Evolutionary conservation across 2,329 filamentous ascomycete species (phyloP).

Genomic region (Aureobasidium namibiae): DNA sequence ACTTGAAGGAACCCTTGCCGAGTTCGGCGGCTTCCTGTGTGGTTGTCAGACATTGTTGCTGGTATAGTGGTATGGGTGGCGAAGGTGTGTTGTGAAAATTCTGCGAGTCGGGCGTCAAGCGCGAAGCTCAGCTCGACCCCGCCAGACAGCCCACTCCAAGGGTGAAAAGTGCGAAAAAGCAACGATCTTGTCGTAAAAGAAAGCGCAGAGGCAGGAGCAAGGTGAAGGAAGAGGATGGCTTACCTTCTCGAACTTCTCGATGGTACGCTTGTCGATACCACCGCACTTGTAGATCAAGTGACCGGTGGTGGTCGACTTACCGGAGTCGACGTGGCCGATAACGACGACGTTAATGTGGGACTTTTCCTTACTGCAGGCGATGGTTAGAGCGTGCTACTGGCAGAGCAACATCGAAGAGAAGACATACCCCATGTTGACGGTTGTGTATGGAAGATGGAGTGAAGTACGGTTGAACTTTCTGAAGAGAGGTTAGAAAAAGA

Average conservation of each 20-base stretch:
- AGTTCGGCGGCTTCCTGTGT: conserved; percentile 90
- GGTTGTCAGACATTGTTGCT: conserved; percentile 2
- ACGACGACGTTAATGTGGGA: conserved; percentile 92
- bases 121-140: conserved; percentile 15
- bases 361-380: conserved; percentile 74
- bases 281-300: conserved; percentile 99
- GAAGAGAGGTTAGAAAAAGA: conserved; percentile 12
- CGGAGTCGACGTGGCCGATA: conserved; percentile 98
- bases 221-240: conserved; percentile 15
- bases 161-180: background rate
- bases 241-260: conserved; percentile 99
- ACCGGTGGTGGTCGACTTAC: conserved; percentile 93
- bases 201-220: conserved; percentile 11
- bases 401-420: background rate
- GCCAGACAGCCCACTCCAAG: conserved; percentile 15
- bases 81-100: conserved; percentile 22
- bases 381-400: background rate
- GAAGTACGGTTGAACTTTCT: conserved; percentile 24
- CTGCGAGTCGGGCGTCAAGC: conserved; percentile 1
- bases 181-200: background rate
- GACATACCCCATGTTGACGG: conserved; percentile 56
- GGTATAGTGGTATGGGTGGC: conserved; percentile 3
- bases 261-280: conserved; percentile 99
- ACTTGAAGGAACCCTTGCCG: conserved; percentile 99
- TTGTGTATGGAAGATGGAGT: conserved; percentile 26